Evolutionary conservation across 257 asterid genomes (phyloP), one percentile per base, ranked within the genome.

Genomic region (Craterostigma plantagineum): DNA sequence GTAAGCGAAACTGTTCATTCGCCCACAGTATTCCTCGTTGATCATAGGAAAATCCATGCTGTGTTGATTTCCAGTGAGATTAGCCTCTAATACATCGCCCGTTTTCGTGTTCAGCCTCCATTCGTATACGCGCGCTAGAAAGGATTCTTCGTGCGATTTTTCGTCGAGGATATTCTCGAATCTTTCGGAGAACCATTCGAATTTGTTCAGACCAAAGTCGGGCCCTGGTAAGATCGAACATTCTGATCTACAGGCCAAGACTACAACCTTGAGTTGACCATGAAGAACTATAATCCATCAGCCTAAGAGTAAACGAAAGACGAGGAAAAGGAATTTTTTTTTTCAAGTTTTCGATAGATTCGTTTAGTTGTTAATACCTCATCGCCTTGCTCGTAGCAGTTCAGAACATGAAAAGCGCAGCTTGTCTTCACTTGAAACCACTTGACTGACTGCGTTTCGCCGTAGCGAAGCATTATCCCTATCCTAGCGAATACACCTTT

Each of bases 381-480:
- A 1, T 13, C 27, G 44, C 52, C 71, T 15, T 66, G 56, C 50
- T 69, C 83, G 42, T 47, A 70, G 35, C 76, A 70, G 39, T 70
- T 74, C 49, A 74, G 16, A 4, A 70, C 33, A 33, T 73, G 83
- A 61, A 66, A 59, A 34, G 57, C 54, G 11, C 65, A 16, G 17
- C 68, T 34, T 34, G 84, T 34, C 56, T 70, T 64, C 39, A 74
- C 73, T 17, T 33, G 53, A 49, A 74, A 74, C 84, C 76, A 74
- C 6, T 12, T 47, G 18, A 74, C 10, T 5, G 76, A 70, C 51
- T 64, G 53, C 9, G 71, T 65, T 48, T 59, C 57, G 9, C 79
- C 84, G 49, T 66, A 74, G 6, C 63, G 73, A 38, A 73, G 79
- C 79, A 74, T 66, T 30, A 74, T 52, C 42, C 83, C 83, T 1